Conservation (phyloP, 352 stramenopile species). For the Aphanomyces euteiches region DNA sequence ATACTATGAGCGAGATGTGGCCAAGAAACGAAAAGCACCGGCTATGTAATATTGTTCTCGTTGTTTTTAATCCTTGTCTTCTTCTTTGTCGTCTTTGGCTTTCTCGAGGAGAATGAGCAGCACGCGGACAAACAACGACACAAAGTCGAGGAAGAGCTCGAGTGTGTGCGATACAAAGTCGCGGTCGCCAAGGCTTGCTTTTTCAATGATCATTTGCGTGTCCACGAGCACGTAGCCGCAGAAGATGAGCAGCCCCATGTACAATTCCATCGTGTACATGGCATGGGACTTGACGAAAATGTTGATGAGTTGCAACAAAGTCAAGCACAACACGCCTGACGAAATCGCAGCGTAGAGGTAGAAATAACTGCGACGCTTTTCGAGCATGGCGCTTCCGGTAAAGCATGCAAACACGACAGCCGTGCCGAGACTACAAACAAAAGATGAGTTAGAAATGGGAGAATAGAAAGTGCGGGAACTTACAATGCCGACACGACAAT, state of each 20-base stretch:
- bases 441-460: not conserved
- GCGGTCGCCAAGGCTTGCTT: constrained; percentile 71
- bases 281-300: constrained; percentile 58
- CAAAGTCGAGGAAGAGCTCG: constrained; percentile 84
- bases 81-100: constrained; percentile 55
- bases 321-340: constrained; percentile 56
- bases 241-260: constrained; percentile 82
- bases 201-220: constrained; percentile 90
- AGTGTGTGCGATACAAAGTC: constrained; percentile 81
- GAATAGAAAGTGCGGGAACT: constrained; percentile 8
- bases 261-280: constrained; percentile 63
- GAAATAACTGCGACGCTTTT: constrained; percentile 72
- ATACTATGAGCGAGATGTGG: constrained; percentile 12
- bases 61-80: constrained; percentile 3
- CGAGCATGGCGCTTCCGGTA: constrained; percentile 56
- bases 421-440: constrained; percentile 52
- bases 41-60: not conserved
- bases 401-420: constrained; percentile 85
- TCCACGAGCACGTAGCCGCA: constrained; percentile 88
- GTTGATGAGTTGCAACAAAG: constrained; percentile 50
- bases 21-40: constrained; percentile 8
- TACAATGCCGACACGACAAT: constrained; percentile 80
- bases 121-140: constrained; percentile 86
- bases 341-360: constrained; percentile 78
- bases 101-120: constrained; percentile 69